phyloP scores from a whole-genome alignment of 106 monocot species.

The Dendrobium catenatum region DNA sequence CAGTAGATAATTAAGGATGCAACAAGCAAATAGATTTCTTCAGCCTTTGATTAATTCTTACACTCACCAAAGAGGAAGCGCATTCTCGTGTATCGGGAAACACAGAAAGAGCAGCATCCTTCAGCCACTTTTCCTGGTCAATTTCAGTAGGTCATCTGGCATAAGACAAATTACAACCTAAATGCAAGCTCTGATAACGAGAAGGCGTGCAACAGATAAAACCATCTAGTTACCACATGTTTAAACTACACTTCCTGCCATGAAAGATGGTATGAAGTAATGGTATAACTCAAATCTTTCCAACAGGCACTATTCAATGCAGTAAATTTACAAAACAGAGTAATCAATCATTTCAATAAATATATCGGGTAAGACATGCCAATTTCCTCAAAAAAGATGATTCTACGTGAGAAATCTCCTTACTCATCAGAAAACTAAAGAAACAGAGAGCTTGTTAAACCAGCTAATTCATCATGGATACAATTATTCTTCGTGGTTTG shows the following conservation, averaged over 20 bases:
- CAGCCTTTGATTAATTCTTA: not conserved
- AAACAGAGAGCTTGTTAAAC: not conserved
- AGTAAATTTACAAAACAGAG: not conserved
- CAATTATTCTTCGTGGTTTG: not conserved
- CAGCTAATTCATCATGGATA: not conserved
- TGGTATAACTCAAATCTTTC: not conserved
- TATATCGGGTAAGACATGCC: not conserved
- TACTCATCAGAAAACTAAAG: not conserved
- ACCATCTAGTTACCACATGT: constrained; percentile 3
- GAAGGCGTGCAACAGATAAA: not conserved
- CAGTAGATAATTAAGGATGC: not conserved
- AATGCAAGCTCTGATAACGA: constrained; percentile 28
- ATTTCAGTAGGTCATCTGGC: constrained; percentile 73
- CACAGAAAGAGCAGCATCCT: constrained; percentile 67
- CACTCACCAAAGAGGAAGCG: constrained; percentile 77
- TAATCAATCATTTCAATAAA: not conserved
- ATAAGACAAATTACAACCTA: constrained; percentile 74
- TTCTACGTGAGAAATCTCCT: too few species aligned
- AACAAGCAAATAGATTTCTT: not conserved
- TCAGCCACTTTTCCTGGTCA: constrained; percentile 93
- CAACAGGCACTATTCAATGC: not conserved
- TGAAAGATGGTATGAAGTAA: not conserved
- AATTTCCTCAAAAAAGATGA: not conserved
- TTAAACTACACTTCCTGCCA: not conserved
- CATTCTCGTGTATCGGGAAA: constrained; percentile 83